Base-by-base conservation (phyloP, 805 yeast genomes). In the Candida mattraensis region DNA sequence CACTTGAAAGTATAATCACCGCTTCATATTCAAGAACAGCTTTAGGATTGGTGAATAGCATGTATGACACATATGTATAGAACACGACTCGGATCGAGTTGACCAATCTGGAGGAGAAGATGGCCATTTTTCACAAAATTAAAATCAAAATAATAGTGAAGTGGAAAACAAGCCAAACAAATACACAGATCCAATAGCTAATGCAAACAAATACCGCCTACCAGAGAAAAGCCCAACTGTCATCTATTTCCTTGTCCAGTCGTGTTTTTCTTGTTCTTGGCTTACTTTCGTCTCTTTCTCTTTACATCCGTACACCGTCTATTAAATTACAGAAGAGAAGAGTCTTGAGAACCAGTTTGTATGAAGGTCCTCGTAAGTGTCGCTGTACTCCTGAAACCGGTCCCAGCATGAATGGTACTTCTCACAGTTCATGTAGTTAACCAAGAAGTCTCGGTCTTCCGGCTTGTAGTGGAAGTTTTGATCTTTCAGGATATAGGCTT, bases 371-470 rank as follows among this genome's bases (percentile, higher is more conserved):
- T 50, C 52, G 40, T 63, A 60, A 22, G 64, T 23, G 25, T 51
- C 40, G 29, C 55, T 60, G 48, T 50, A 64, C 35, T 56, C 58
- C 37, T 59, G 63, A 55, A 66, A 64, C 37, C 67, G 59, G 35
- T 63, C 65, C 67, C 66, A 65, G 45, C 71, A 66, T 36, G 57
- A 59, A 45, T 64, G 55, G 22, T 34, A 30, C 33, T 56, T 59
- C 36, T 64, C 64, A 43, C 71, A 66, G 22, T 64, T 66, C 56
- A 57, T 61, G 58, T 59, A 63, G 40, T 66, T 66, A 4, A 64
- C 63, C 13, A 66, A 30, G 28, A 66, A 66, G 37, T 66, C 70
- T 22, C 65, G 50, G 28, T 58, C 53, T 1, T 61, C 58, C 29
- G 61, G 62, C 36, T 57, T 54, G 35, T 66, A 66, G 38, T 63